phyloP scores from a whole-genome alignment of 2,329 filamentous ascomycete species.

The Sporothrix pseudoabietina region DNA sequence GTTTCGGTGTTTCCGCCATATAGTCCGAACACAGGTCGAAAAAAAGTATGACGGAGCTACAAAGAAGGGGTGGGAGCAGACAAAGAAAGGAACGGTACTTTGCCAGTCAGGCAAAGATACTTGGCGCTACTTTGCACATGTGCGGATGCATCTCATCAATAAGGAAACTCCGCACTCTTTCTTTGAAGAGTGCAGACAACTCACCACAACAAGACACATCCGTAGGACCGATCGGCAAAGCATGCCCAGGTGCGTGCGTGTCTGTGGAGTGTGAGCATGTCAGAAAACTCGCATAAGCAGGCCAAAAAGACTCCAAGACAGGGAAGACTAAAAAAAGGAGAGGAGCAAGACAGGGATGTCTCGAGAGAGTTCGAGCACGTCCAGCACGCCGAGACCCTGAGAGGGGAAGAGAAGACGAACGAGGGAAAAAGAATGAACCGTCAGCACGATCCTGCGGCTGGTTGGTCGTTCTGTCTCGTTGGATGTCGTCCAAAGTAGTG shows the following conservation, averaged over 20 bases:
- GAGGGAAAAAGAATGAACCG: constrained; percentile 1
- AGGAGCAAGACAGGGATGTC: not conserved
- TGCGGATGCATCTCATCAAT: not conserved
- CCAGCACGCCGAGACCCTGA: not conserved
- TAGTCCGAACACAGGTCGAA: constrained; percentile 1
- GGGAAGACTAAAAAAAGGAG: not conserved
- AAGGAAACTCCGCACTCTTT: not conserved
- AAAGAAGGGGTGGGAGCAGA: not conserved
- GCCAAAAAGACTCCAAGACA: not conserved
- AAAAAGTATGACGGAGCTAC: not conserved
- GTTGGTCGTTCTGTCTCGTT: not conserved
- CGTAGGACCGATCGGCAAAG: constrained; percentile 13
- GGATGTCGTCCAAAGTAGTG: not conserved
- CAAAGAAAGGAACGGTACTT: constrained; percentile 13
- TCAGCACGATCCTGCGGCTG: not conserved
- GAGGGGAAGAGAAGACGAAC: not conserved
- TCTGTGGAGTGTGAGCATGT: not conserved
- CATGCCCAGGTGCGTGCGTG: not conserved
- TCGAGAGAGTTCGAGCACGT: not conserved
- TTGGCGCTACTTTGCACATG: constrained; percentile 20
- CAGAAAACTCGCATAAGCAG: not conserved
- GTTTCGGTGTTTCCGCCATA: constrained; percentile 20
- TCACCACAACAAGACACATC: not conserved
- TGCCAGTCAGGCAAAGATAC: constrained; percentile 3
- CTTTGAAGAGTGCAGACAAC: not conserved